These are phyloP conservation scores for Phytophthora quininea DNA, from an alignment of 352 stramenopile species.

Conservation along the genomic window DNA sequence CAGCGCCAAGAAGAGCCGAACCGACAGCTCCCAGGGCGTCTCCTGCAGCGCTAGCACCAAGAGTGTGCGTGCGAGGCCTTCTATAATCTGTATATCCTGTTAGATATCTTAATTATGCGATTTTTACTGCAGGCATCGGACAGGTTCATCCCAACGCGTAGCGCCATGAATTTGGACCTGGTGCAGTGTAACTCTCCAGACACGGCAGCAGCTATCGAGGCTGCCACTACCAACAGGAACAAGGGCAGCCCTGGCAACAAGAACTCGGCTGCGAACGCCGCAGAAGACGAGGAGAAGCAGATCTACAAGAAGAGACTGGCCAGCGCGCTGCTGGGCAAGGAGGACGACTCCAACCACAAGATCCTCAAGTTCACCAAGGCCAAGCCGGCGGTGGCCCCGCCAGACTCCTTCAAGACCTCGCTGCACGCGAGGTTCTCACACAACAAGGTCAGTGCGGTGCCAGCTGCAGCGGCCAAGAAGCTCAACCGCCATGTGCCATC, in stretches of 20 bases:
- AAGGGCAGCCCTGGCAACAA: conserved; percentile 27
- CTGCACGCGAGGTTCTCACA: conserved; percentile 95
- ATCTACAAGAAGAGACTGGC: conserved; percentile 86
- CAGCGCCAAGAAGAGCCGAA: conserved; percentile 47
- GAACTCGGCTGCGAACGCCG: conserved; percentile 17
- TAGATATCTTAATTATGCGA: conserved; percentile 18
- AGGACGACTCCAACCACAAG: conserved; percentile 86
- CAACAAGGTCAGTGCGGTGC: conserved; percentile 87
- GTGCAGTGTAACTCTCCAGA: conserved; percentile 73
- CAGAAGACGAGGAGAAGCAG: conserved; percentile 77
- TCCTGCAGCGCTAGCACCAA: conserved; percentile 27
- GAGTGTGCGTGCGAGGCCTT: conserved; percentile 28
- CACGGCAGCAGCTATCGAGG: conserved; percentile 54
- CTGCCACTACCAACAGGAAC: conserved; percentile 29
- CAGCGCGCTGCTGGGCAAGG: conserved; percentile 78
- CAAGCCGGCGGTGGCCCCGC: conserved; percentile 92
- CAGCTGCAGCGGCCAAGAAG: conserved; percentile 80
- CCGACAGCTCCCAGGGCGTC: conserved; percentile 13
- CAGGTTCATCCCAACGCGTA: conserved; percentile 87
- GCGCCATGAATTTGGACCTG: conserved; percentile 87
- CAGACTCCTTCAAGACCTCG: conserved; percentile 95
- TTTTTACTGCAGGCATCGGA: conserved; percentile 49
- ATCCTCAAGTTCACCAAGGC: conserved; percentile 98
- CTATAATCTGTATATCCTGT: background rate
- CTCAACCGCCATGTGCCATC: conserved; percentile 96